Evolutionary conservation across 768 basidiomycete genomes (phyloP), one percentile per base, ranked within the genome.

Genomic region (Pleurotus ostreatus): DNA sequence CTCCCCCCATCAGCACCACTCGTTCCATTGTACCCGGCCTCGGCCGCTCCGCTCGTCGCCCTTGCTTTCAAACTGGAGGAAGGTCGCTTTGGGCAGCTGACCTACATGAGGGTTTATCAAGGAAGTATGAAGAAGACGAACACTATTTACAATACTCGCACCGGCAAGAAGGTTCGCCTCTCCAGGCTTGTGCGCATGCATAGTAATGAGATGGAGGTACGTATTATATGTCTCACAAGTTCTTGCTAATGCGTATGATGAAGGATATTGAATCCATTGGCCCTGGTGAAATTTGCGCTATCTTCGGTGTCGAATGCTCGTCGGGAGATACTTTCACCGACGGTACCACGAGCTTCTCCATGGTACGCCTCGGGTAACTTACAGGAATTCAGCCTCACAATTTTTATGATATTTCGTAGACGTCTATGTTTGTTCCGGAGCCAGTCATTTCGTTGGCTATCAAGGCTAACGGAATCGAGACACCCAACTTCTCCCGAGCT

Each of bases 1-100:
- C 77, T 82, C 1, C 84, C 89, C 0, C 66, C 78, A 0, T 73
- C 75, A 22, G 79, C 90, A 0, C 85, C 91, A 5, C 82, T 81
- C 15, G 84, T 97, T 5, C 79, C 85, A 0, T 81, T 98, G 15
- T 77, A 79, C 7, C 94, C 95, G 26, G 94, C 94, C 6, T 84
- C 91, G 0, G 80, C 84, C 25, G 92, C 92, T 0, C 92, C 95
- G 3, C 78, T 98, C 25, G 89, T 99, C 57, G 95, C 91, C 6
- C 76, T 99, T 49, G 97, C 97, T 11, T 99, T 99, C 82, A 99
- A 99, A 76, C 78, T 99, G 45, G 97, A 99, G 70, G 97, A 99
- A 75, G 95, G 96, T 3, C 81, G 92, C 20, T 99, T 92, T 66
- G 97, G 97, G 8, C 97, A 99, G 71, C 74, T 99, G 66, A 99